These are phyloP conservation scores for Trichosporon asahii DNA, from an alignment of 1,284 basidiomycete species.

Conservation along the genomic window DNA sequence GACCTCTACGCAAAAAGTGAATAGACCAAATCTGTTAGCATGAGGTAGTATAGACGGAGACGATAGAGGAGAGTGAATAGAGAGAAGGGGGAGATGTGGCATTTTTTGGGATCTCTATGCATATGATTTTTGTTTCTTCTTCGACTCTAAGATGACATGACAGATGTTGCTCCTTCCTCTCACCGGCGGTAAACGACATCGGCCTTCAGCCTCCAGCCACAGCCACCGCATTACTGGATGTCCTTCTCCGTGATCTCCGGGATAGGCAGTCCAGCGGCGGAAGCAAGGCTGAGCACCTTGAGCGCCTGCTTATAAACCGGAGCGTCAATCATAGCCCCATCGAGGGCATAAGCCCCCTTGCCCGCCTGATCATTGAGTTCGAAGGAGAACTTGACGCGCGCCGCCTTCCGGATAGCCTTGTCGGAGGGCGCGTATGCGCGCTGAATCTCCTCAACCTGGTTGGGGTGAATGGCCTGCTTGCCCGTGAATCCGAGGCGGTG, in stretches of 20 bases:
- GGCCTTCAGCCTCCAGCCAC: no score
- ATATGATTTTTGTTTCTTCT: background rate
- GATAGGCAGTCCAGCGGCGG: slow-evolving; percentile 62
- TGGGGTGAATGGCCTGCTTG: slow-evolving; percentile 95
- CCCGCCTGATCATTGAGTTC: slow-evolving; percentile 43
- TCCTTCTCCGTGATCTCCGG: slow-evolving; percentile 50
- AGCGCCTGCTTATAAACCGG: slow-evolving; percentile 79
- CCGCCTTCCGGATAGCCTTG: slow-evolving; percentile 72
- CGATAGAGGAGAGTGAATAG: background rate
- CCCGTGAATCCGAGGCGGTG: slow-evolving; percentile 75
- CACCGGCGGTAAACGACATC: no score
- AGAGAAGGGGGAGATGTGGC: background rate
- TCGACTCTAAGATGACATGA: no score
- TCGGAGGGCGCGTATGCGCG: slow-evolving; percentile 71
- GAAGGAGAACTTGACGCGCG: slow-evolving; percentile 58
- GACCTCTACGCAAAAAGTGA: background rate
- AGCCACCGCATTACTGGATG: slow-evolving; percentile 8
- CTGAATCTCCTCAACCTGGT: slow-evolving; percentile 76
- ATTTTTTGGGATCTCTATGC: slow-evolving; percentile 2
- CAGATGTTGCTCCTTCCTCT: no score
- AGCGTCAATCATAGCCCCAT: slow-evolving; percentile 82
- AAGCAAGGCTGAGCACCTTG: slow-evolving; percentile 62
- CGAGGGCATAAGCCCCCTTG: slow-evolving; percentile 64
- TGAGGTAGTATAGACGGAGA: background rate
- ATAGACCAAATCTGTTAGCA: background rate